Evolutionary conservation across 108 stramenopile genomes (phyloP).

Genomic region (Fragilaria crotonensis): DNA sequence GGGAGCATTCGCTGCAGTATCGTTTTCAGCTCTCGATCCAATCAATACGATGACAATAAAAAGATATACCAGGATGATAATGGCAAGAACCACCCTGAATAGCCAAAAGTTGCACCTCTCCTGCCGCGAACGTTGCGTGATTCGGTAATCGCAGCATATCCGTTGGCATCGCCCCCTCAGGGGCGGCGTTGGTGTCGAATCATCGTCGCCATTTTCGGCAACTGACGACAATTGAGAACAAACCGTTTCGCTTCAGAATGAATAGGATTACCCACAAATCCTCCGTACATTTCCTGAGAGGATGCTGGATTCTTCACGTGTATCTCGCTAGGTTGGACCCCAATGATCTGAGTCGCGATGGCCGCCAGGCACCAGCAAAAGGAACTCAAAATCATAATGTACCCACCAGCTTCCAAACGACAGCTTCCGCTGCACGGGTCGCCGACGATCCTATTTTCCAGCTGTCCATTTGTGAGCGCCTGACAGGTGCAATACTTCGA

Average conservation of each 20-base stretch:
- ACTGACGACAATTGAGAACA: constrained; percentile 2
- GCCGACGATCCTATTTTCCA: neutral
- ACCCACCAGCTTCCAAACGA: constrained; percentile 13
- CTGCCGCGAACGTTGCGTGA: neutral
- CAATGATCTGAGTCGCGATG: constrained; percentile 7
- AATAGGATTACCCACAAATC: too few relatives aligned
- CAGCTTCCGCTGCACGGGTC: constrained; percentile 12
- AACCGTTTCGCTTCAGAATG: neutral
- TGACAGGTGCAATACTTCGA: constrained; percentile 16
- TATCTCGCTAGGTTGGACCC: constrained; percentile 6
- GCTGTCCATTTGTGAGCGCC: constrained; percentile 7
- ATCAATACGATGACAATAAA: constrained; percentile 9
- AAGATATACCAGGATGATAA: constrained; percentile 5
- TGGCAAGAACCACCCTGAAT: constrained; percentile 3
- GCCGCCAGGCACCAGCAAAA: constrained; percentile 5
- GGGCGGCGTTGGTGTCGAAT: neutral
- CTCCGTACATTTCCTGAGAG: too few relatives aligned
- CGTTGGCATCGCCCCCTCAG: neutral
- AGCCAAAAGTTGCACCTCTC: constrained; percentile 11
- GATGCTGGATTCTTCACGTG: too few relatives aligned
- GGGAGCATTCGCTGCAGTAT: constrained; percentile 15
- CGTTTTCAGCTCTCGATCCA: constrained; percentile 17
- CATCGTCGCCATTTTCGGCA: too few relatives aligned
- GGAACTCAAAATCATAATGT: constrained; percentile 5
- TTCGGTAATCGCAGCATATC: constrained; percentile 10